Evolutionary conservation across 352 stramenopile species (phyloP).

Genomic region (Pythium apleroticum): DNA sequence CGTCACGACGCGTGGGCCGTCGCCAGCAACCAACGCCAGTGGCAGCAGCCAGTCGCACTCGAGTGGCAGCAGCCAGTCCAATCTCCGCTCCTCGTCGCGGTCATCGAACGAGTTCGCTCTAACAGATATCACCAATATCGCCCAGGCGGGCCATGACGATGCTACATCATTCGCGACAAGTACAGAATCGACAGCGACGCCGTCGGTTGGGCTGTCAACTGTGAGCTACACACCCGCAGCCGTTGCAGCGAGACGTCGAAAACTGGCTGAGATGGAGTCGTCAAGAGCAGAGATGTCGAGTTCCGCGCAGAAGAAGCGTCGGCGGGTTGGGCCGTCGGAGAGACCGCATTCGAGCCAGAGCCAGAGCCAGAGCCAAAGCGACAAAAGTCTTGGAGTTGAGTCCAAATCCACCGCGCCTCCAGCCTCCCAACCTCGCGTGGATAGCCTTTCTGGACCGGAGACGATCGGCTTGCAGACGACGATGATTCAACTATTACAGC

Average conservation of each 20-base stretch:
- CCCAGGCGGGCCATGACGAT: not conserved
- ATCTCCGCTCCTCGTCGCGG: slow-evolving; percentile 23
- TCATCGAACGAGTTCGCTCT: slow-evolving; percentile 30
- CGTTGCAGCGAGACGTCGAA: slow-evolving; percentile 19
- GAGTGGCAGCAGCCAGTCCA: slow-evolving; percentile 17
- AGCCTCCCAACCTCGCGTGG: not conserved
- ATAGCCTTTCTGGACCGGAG: not conserved
- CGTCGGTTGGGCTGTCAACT: not conserved
- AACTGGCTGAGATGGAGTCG: slow-evolving; percentile 20
- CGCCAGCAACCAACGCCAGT: not conserved
- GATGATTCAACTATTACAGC: slow-evolving; percentile 35
- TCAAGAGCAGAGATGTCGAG: not conserved
- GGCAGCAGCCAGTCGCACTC: slow-evolving; percentile 9
- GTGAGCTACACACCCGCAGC: slow-evolving; percentile 20
- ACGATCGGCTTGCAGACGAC: slow-evolving; percentile 30
- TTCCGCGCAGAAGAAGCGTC: slow-evolving; percentile 12
- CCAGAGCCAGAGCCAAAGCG: slow-evolving; percentile 3
- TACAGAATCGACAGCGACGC: not conserved
- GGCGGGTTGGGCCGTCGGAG: not conserved
- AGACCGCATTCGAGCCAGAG: slow-evolving; percentile 8
- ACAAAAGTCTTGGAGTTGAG: not conserved
- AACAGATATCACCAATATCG: slow-evolving; percentile 68
- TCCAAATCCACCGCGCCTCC: not conserved
- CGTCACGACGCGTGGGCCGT: not conserved
- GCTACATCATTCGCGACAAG: not conserved